A percentile compares a stretch with the other conserved stretches of the same genome.
Evolutionary conservation across 2,329 filamentous ascomycete genomes (phyloP).

Genomic region (Fusarium nurragi): DNA sequence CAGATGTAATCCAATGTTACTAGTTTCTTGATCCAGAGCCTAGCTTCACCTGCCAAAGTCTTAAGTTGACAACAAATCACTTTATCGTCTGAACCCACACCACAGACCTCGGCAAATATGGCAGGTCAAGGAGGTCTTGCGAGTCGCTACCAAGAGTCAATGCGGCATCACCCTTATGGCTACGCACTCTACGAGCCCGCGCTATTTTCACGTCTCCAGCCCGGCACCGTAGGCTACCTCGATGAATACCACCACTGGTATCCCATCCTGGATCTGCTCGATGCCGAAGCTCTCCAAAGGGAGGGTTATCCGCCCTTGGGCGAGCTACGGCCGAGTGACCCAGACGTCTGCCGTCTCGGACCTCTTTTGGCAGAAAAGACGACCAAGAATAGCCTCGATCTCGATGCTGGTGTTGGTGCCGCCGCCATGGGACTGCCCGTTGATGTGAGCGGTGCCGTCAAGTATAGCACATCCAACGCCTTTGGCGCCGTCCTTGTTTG

Average conservation of each 20-base stretch:
- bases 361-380: neutral
- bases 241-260: neutral
- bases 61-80: too few species aligned
- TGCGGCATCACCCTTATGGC: neutral
- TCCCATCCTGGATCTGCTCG: neutral
- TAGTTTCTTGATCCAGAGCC: too few species aligned
- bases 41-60: too few species aligned
- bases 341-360: neutral
- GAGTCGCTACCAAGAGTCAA: neutral
- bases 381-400: neutral
- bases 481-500: neutral
- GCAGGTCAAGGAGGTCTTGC: neutral
- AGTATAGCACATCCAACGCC: neutral
- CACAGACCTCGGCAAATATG: neutral
- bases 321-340: neutral
- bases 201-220: neutral
- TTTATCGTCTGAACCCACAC: neutral
- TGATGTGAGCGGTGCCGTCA: neutral
- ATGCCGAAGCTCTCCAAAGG: too few species aligned
- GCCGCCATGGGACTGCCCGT: neutral
- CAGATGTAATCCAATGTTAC: too few species aligned
- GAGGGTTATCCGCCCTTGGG: neutral
- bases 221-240: neutral
- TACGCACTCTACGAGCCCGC: neutral
- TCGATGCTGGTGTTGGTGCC: neutral